phyloP scores from a whole-genome alignment of 2,329 filamentous ascomycete species.

The Drechslerella stenobrocha region DNA sequence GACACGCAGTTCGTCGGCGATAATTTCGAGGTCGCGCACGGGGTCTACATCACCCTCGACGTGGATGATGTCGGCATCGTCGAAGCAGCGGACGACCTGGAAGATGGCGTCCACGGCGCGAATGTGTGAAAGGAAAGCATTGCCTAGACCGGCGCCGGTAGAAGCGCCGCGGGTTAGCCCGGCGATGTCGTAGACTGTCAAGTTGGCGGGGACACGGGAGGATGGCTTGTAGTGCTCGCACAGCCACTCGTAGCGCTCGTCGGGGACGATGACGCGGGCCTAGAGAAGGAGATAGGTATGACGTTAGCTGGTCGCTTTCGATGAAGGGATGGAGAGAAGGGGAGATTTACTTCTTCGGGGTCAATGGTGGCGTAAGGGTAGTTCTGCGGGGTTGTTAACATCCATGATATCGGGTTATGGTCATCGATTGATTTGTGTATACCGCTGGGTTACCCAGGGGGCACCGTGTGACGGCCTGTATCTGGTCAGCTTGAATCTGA shows the following conservation, averaged over 20 bases:
- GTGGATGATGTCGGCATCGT: slow-evolving; percentile 99
- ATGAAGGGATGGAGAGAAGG: not conserved
- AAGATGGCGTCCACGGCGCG: slow-evolving; percentile 98
- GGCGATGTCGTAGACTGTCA: slow-evolving; percentile 98
- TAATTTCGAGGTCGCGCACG: slow-evolving; percentile 89
- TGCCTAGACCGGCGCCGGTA: slow-evolving; percentile 94
- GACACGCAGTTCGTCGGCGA: slow-evolving; percentile 91
- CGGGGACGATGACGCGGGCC: slow-evolving; percentile 92
- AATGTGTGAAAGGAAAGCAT: slow-evolving; percentile 97
- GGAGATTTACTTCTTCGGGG: slow-evolving; percentile 71
- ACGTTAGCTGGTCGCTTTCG: not conserved
- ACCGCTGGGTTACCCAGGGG: slow-evolving; percentile 94
- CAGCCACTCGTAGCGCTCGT: slow-evolving; percentile 94
- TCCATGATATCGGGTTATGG: slow-evolving; percentile 31
- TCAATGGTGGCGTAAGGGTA: slow-evolving; percentile 99
- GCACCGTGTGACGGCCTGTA: slow-evolving; percentile 86
- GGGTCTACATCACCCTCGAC: slow-evolving; percentile 99
- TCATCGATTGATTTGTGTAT: slow-evolving; percentile 58
- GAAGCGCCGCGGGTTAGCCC: slow-evolving; percentile 94
- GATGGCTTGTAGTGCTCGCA: slow-evolving; percentile 94
- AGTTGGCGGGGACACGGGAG: slow-evolving; percentile 91
- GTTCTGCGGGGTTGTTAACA: slow-evolving; percentile 64
- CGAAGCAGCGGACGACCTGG: slow-evolving; percentile 94
- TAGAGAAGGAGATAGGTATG: slow-evolving; percentile 4
- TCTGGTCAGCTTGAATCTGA: slow-evolving; percentile 5